Evolutionary conservation across 2,329 filamentous ascomycete species (phyloP), one percentile per base, ranked within the genome.

Genomic region (Metarhizium guizhouense): DNA sequence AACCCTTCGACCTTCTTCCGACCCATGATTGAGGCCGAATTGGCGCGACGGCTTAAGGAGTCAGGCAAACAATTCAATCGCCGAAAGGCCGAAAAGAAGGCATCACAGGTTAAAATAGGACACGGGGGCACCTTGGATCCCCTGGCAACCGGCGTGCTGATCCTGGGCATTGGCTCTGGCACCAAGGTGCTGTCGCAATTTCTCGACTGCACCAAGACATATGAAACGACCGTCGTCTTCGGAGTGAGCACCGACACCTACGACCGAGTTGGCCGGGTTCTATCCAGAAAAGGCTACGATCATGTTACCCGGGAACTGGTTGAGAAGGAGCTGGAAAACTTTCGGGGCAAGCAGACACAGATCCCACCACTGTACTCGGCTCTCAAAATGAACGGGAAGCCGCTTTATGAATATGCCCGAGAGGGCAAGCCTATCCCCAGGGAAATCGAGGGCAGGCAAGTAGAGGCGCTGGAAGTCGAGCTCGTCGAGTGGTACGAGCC

Each of bases 91-190:
- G 77, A 79, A 59, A 81, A 83, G 68, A 79, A 79, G 62, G 76
- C 80, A 1, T 69, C 86, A 5, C 83, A 89, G 59, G 86, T 97
- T 63, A 99, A 97, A 76, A 88, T 97, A 66, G 94, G 94, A 38
- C 94, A 99, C 73, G 94, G 94, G 58, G 94, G 94, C 47, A 99
- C 94, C 2, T 81, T 99, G 18, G 94, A 99, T 67, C 94, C 94
- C 30, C 80, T 96, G 64, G 94, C 94, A 8, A 96, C 92, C 1
- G 94, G 94, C 49, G 89, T 99, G 29, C 80, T 99, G 52, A 91
- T 97, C 60, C 78, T 94, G 6, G 94, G 93, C 55, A 79, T 96
- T 53, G 94, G 93, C 40, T 84, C 81, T 57, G 94, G 90, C 43
- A 99, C 94, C 55, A 99, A 97, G 71, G 76, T 81, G 14, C 80